Evolutionary conservation across 768 basidiomycete species (phyloP), one percentile per base, ranked within the genome.

Genomic region (Tulasnella sp.): DNA sequence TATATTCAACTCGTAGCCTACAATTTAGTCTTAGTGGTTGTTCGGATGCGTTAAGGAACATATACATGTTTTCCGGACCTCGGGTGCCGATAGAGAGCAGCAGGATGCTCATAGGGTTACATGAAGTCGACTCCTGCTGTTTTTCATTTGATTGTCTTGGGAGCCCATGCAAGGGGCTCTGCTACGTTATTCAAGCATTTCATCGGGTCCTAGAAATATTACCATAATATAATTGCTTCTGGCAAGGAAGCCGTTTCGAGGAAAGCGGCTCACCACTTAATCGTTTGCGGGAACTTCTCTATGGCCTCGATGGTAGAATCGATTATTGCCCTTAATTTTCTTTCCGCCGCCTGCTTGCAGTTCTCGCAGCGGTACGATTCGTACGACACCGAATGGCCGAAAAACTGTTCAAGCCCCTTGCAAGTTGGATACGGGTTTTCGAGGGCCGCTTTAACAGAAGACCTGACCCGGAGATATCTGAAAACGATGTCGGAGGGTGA

Each of bases 371-470:
- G 3, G 36, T 73, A 24, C 4, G 3, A 7, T n/a, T 62, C 21
- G 24, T 62, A 62, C 24, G 14, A 2, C 4, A 24, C 31, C 14
- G 58, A 62, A 27, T 24, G n/a, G 8, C 38, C 72, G 34, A 73
- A 73, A 73, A 73, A 73, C 31, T 39, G 24, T 39, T 39, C n/a
- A 3, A 18, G 2, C n/a, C 12, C 12, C 38, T 24, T 56, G 58
- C 76, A 77, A 27, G 24, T 21, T 21, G 76, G 76, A 68, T 77
- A 77, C 4, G 76, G 76, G 48, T 77, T 18, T 14, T 77, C 31
- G 18, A 77, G 76, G 56, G 76, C 76, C 40, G 44, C 18, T n/a
- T 10, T 77, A 62, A 77, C 31, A 46, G 24, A 31, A 21, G 72
- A 36, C 31, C 38, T 42, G 10, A 34, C 27, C 42, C 16, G 19